Conservation (phyloP, 106 monocot species). For the Dendrobium nobile region DNA sequence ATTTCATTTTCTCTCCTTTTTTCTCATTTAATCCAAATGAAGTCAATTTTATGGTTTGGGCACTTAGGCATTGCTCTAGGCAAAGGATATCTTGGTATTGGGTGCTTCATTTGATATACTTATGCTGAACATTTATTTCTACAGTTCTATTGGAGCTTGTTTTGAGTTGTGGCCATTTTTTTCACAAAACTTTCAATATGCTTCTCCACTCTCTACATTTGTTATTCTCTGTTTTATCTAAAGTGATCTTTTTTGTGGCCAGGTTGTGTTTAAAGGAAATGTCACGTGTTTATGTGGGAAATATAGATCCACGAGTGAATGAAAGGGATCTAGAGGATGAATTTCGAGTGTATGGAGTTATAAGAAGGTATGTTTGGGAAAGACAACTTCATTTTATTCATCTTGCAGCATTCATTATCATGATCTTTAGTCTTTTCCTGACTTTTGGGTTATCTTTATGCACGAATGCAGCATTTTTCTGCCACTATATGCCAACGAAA, state of each 20-base stretch:
- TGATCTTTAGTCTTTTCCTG: background rate
- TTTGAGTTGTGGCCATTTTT: background rate
- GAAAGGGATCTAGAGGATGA: slow-evolving; percentile 23
- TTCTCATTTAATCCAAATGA: background rate
- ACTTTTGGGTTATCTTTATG: background rate
- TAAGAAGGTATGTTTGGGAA: slow-evolving; percentile 15
- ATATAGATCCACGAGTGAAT: slow-evolving; percentile 20
- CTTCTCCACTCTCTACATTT: background rate
- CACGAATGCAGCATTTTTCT: too few relatives aligned
- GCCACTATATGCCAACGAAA: too few relatives aligned
- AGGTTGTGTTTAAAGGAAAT: slow-evolving; percentile 8
- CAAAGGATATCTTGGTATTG: background rate
- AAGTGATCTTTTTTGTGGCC: background rate
- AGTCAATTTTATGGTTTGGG: background rate
- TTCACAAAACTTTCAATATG: background rate
- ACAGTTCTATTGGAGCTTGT: background rate
- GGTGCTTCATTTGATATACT: background rate
- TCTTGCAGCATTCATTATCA: background rate
- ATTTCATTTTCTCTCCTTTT: background rate
- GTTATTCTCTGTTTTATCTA: background rate
- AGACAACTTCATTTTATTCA: background rate
- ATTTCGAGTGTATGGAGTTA: slow-evolving; percentile 20
- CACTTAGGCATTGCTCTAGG: background rate
- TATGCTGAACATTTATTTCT: background rate
- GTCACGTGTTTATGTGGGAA: slow-evolving; percentile 24